phyloP scores from a whole-genome alignment of 352 stramenopile genomes.

The Pilasporangium apinafurcum region DNA sequence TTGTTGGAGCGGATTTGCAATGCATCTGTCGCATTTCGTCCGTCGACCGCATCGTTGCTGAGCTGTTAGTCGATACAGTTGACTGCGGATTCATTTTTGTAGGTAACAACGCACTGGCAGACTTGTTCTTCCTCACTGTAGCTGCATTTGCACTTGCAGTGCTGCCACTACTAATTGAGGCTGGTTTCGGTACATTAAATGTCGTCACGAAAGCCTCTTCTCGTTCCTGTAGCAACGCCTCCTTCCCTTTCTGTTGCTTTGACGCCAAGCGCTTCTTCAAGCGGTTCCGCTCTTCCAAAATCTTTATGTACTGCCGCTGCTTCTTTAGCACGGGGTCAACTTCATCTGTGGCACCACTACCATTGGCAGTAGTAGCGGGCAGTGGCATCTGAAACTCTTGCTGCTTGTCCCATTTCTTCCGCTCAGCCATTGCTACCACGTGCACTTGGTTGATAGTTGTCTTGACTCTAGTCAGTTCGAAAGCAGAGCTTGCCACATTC shows the following conservation, averaged over 20 bases:
- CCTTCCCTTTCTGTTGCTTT: constrained; percentile 46
- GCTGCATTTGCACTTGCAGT: constrained; percentile 1
- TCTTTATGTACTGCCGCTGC: constrained; percentile 79
- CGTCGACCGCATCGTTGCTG: background rate
- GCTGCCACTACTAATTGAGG: background rate
- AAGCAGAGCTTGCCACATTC: too few species aligned
- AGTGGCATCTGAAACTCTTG: constrained; percentile 12
- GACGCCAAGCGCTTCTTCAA: constrained; percentile 72
- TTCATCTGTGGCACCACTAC: background rate
- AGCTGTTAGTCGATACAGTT: background rate
- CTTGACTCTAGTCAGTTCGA: background rate
- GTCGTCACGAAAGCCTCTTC: constrained; percentile 76
- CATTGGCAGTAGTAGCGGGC: background rate
- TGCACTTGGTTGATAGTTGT: background rate
- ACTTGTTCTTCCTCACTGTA: constrained; percentile 33
- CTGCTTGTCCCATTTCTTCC: constrained; percentile 46
- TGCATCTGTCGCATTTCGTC: constrained; percentile 9
- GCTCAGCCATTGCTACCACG: constrained; percentile 16
- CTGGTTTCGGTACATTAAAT: constrained; percentile 52
- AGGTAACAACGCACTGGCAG: constrained; percentile 31
- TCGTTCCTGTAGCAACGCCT: constrained; percentile 41
- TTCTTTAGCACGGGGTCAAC: constrained; percentile 61
- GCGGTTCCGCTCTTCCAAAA: constrained; percentile 77
- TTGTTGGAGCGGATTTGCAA: constrained; percentile 38
- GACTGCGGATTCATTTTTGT: constrained; percentile 8